phyloP scores from a whole-genome alignment of 2,329 filamentous ascomycete species.

The Phaeosphaeriaceae sp. region DNA sequence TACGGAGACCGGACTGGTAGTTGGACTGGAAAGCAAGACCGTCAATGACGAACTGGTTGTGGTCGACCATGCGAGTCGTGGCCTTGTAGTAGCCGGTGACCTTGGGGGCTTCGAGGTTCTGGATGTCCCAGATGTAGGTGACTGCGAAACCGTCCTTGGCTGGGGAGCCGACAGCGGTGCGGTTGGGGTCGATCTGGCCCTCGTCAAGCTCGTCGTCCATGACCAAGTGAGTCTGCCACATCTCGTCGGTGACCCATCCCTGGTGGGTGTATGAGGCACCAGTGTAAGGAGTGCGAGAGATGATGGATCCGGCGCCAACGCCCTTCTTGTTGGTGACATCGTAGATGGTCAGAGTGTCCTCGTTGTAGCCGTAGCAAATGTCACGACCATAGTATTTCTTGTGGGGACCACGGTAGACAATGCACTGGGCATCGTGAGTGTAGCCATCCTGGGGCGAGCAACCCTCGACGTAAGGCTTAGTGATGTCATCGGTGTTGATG shows the following conservation, averaged over 20 bases:
- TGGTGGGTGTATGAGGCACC: conserved; percentile 66
- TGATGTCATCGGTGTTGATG: conserved; percentile 63
- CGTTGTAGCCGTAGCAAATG: conserved; percentile 66
- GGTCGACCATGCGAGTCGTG: conserved; percentile 48
- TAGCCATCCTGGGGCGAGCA: conserved; percentile 65
- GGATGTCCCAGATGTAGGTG: conserved; percentile 49
- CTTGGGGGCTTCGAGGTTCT: conserved; percentile 42
- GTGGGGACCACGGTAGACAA: conserved; percentile 63
- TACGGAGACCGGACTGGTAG: conserved; percentile 53
- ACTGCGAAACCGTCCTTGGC: conserved; percentile 45
- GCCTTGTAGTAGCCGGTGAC: conserved; percentile 54
- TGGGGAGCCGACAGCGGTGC: conserved; percentile 29
- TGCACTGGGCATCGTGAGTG: conserved; percentile 67
- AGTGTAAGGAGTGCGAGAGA: conserved; percentile 62
- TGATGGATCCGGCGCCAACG: conserved; percentile 62
- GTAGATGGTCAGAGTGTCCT: conserved; percentile 60
- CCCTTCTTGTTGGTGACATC: conserved; percentile 62
- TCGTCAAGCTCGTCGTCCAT: conserved; percentile 50
- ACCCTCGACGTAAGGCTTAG: conserved; percentile 55
- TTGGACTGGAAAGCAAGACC: conserved; percentile 53
- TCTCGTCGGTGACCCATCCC: conserved; percentile 59
- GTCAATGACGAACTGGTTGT: conserved; percentile 56
- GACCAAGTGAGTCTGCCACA: conserved; percentile 45
- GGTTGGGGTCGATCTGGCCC: conserved; percentile 39
- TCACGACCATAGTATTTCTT: conserved; percentile 58